Percentiles rank a stretch among this genome's conserved stretches.
Conservation (phyloP, 495 filamentous ascomycete genomes). For the Aspergillus baeticus region DNA sequence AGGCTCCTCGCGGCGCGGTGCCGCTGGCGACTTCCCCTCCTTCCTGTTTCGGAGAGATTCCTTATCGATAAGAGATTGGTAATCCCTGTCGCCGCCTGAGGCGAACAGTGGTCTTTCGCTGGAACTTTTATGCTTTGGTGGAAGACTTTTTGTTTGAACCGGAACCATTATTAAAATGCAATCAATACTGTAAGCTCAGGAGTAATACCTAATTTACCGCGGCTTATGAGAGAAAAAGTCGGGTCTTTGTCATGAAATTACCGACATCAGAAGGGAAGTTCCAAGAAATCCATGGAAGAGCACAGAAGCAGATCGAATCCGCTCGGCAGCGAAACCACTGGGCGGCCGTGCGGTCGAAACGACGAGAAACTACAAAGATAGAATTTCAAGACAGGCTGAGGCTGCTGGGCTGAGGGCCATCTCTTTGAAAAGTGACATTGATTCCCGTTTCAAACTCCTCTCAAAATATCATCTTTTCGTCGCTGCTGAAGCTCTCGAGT, state of each 20-base stretch:
- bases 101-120: not conserved
- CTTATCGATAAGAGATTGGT: slow-evolving; percentile 6
- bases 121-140: not conserved
- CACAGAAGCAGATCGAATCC: slow-evolving; percentile 32
- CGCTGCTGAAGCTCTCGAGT: not conserved
- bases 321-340: slow-evolving; percentile 29
- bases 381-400: slow-evolving; percentile 9
- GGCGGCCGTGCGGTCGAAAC: slow-evolving; percentile 27
- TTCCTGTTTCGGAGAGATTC: not conserved
- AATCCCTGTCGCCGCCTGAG: slow-evolving; percentile 8
- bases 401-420: not conserved
- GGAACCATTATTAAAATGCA: too few relatives aligned
- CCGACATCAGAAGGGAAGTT: slow-evolving; percentile 17
- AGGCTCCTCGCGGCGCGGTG: too few relatives aligned
- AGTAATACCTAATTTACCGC: not conserved
- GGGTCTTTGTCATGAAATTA: not conserved
- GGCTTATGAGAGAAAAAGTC: not conserved
- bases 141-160: too few relatives aligned
- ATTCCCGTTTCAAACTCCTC: not conserved
- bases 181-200: not conserved
- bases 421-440: slow-evolving; percentile 12
- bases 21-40: too few relatives aligned
- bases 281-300: slow-evolving; percentile 35
- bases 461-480: not conserved
- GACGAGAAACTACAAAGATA: slow-evolving; percentile 18